Percentiles rank a stretch among this genome's conserved stretches.
phyloP scores from a whole-genome alignment of 306 rosid genomes.

The Pyrus communis region DNA sequence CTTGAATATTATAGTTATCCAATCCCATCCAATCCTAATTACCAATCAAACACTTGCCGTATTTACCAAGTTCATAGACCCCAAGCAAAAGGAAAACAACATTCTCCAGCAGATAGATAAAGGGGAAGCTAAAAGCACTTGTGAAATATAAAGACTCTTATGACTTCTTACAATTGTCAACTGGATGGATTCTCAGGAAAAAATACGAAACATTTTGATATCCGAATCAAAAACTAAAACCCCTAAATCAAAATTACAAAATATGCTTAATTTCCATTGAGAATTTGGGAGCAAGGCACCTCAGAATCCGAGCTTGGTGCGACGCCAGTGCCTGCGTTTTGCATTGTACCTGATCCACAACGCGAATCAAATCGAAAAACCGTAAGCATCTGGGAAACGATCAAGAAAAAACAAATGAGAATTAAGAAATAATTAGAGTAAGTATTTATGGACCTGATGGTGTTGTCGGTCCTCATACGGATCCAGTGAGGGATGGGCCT shows the following conservation, averaged over 20 bases:
- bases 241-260: neutral
- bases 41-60: no score
- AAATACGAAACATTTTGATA: neutral
- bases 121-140: neutral
- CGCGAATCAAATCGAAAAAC: neutral
- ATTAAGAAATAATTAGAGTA: neutral
- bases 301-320: constrained; percentile 53
- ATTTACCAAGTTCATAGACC: no score
- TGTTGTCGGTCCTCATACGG: constrained; percentile 84
- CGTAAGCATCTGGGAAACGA: neutral
- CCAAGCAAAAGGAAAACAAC: no score
- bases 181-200: neutral
- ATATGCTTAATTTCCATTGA: neutral
- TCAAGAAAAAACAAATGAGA: neutral
- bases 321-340: constrained; percentile 62
- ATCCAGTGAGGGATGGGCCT: constrained; percentile 93
- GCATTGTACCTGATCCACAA: constrained; percentile 39
- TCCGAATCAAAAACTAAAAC: neutral
- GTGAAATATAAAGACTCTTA: neutral
- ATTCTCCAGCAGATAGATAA: no score
- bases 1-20: no score
- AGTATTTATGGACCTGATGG: constrained; percentile 43
- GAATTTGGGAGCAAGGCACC: constrained; percentile 4
- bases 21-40: no score
- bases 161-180: neutral